Percentiles rank a stretch among this genome's conserved stretches.
phyloP scores from a whole-genome alignment of 495 filamentous ascomycete species.

The Talaromyces borbonicus region DNA sequence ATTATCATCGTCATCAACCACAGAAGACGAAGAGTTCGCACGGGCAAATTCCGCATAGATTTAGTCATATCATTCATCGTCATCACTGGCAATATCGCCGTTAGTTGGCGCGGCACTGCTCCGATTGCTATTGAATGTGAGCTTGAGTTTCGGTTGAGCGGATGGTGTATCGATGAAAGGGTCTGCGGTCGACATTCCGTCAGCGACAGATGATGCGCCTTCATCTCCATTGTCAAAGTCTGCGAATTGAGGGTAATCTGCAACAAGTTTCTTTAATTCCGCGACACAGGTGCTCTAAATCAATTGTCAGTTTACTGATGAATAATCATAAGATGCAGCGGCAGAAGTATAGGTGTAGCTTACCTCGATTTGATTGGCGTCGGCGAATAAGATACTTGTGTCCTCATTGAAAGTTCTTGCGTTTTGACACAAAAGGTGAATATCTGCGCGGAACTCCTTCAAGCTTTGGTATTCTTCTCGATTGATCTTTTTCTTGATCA shows the following conservation, averaged over 20 bases:
- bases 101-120: slow-evolving; percentile 23
- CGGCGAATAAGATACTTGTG: slow-evolving; percentile 76
- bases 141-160: slow-evolving; percentile 48
- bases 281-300: slow-evolving; percentile 52
- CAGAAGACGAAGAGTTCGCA: too few relatives aligned
- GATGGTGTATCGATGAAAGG: slow-evolving; percentile 57
- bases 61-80: slow-evolving; percentile 26
- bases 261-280: slow-evolving; percentile 62
- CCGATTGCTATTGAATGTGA: slow-evolving; percentile 43
- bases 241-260: slow-evolving; percentile 59
- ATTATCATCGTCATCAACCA: too few relatives aligned
- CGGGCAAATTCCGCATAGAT: too few relatives aligned
- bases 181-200: slow-evolving; percentile 57
- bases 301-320: slow-evolving; percentile 19
- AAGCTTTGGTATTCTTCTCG: slow-evolving; percentile 80
- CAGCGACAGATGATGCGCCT: slow-evolving; percentile 29
- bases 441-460: slow-evolving; percentile 69
- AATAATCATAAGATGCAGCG: not conserved
- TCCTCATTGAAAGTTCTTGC: slow-evolving; percentile 95
- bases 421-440: slow-evolving; percentile 77
- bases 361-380: slow-evolving; percentile 92
- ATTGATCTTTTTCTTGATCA: slow-evolving; percentile 88
- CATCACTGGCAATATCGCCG: slow-evolving; percentile 23
- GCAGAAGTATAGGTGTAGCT: slow-evolving; percentile 17
- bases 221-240: slow-evolving; percentile 62